Evolutionary conservation across 495 filamentous ascomycete genomes (phyloP).

Genomic region (Neurospora sp.): DNA sequence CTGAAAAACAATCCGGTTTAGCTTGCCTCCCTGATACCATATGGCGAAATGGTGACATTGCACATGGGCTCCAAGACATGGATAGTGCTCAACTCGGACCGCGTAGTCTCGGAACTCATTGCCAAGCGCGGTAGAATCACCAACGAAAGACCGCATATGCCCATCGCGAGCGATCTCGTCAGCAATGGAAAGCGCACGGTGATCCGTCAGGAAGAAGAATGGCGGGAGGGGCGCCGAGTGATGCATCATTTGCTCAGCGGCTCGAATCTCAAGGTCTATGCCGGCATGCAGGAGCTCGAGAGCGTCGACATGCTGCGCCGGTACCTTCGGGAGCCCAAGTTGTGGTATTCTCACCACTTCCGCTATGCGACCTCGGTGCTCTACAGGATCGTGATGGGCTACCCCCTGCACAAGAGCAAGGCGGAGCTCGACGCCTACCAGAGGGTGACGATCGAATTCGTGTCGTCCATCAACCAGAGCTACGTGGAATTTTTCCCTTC

Average conservation of each 20-base stretch:
- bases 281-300: conserved; percentile 30
- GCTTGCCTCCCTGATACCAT: conserved; percentile 2
- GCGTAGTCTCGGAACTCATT: conserved; percentile 24
- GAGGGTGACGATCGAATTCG: conserved; percentile 2
- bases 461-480: conserved; percentile 10
- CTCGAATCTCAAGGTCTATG: conserved; percentile 24
- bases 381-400: conserved; percentile 12
- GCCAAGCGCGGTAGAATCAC: conserved; percentile 22
- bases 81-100: conserved; percentile 26
- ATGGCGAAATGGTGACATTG: conserved; percentile 15
- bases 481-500: conserved; percentile 34
- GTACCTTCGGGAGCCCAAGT: conserved; percentile 25
- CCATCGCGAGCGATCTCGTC: conserved; percentile 19
- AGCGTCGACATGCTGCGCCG: conserved; percentile 27
- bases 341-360: conserved; percentile 31
- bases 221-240: conserved; percentile 20
- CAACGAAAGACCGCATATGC: conserved; percentile 17
- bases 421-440: conserved; percentile 9
- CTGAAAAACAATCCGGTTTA: conserved; percentile 1
- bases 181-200: conserved; percentile 19
- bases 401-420: conserved; percentile 3
- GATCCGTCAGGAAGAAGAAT: conserved; percentile 19
- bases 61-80: conserved; percentile 21
- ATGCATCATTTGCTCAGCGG: conserved; percentile 35
- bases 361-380: conserved; percentile 35